Percentiles rank a stretch among this genome's conserved stretches.
Evolutionary conservation across 345 rosid genomes (phyloP).

Genomic region (Syzygium oleosum): DNA sequence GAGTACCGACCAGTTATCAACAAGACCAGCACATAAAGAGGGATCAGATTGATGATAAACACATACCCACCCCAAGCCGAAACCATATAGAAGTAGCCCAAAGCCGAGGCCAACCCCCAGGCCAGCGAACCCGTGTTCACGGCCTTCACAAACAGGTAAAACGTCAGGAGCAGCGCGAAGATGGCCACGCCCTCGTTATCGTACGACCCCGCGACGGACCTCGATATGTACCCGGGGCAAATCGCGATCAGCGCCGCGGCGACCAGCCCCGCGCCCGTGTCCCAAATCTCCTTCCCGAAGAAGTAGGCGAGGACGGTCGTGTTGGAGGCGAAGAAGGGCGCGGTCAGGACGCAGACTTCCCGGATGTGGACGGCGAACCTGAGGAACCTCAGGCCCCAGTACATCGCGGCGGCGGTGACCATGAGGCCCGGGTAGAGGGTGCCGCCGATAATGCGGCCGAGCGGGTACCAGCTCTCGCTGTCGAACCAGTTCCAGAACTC

Average conservation of each 20-base stretch:
- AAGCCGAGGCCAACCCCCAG: constrained; percentile 90
- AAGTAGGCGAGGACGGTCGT: constrained; percentile 92
- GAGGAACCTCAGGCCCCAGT: constrained; percentile 62
- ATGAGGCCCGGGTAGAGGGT: constrained; percentile 91
- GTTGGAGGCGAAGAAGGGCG: constrained; percentile 94
- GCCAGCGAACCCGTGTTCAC: constrained; percentile 89
- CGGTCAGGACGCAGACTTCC: constrained; percentile 92
- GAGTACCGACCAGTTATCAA: constrained; percentile 93
- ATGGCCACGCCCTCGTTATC: constrained; percentile 96
- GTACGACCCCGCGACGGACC: constrained; percentile 95
- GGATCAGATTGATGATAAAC: constrained; percentile 88
- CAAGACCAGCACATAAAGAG: constrained; percentile 91
- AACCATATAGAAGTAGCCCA: constrained; percentile 96
- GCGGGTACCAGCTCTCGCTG: constrained; percentile 97
- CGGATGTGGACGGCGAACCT: constrained; percentile 89
- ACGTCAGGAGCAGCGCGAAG: constrained; percentile 80
- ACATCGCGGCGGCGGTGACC: constrained; percentile 82
- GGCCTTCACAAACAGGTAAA: constrained; percentile 84
- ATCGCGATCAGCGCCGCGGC: constrained; percentile 88
- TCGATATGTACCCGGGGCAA: constrained; percentile 95
- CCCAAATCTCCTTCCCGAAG: constrained; percentile 98
- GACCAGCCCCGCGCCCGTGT: constrained; percentile 86
- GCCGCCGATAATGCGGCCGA: constrained; percentile 93
- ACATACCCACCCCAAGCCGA: constrained; percentile 99
- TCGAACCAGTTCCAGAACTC: constrained; percentile 99